phyloP scores from a whole-genome alignment of 192 early-diverging fungal genomes.

The Coemansia sp. region DNA sequence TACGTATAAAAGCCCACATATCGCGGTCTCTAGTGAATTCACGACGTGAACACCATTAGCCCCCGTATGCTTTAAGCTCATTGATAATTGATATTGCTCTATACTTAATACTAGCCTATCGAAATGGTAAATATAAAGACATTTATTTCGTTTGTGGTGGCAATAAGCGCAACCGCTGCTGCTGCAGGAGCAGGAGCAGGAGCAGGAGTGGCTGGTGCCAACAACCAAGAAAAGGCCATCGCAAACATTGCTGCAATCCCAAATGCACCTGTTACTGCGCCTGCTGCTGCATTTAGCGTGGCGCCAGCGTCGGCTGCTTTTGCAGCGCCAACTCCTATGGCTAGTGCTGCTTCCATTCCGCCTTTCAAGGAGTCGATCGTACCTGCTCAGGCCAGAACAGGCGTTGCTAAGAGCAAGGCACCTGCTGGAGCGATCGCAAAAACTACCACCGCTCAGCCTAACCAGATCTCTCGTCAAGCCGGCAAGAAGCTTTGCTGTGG shows the following conservation, averaged over 20 bases:
- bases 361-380: not conserved
- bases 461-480: not conserved
- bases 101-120: not conserved
- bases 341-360: not conserved
- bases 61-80: not conserved
- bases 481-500: conserved; percentile 46
- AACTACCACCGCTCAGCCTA: conserved; percentile 1
- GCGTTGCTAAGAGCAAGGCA: not conserved
- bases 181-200: conserved; percentile 3
- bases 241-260: conserved; percentile 4
- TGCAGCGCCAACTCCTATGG: conserved; percentile 5
- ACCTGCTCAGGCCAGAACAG: not conserved
- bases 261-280: not conserved
- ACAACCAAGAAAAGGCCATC: not conserved
- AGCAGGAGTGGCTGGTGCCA: not conserved
- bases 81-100: not conserved
- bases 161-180: conserved; percentile 24
- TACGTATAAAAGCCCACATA: too few relatives aligned
- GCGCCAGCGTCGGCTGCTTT: not conserved
- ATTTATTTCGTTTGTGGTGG: conserved; percentile 32
- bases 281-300: not conserved
- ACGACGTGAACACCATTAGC: too few relatives aligned
- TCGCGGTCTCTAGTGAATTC: too few relatives aligned
- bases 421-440: not conserved
- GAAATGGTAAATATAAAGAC: conserved; percentile 26